Conservation (phyloP, 2,329 filamentous ascomycete genomes). For the Botrytis byssoidea region DNA sequence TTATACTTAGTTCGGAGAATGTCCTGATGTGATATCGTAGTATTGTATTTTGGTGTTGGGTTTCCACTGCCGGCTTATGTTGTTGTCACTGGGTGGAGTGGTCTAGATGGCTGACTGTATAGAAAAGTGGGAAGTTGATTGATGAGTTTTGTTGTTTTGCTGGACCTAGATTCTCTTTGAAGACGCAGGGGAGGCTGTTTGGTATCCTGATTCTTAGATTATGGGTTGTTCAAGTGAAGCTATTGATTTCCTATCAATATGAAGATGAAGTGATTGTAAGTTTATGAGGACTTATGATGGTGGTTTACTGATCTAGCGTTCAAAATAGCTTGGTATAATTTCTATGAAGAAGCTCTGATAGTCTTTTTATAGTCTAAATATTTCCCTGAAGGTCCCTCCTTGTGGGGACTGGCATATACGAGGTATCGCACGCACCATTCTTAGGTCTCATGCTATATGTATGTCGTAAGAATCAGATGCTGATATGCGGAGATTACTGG, state of each 20-base stretch:
- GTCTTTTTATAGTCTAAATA: neutral
- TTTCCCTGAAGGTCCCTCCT: neutral
- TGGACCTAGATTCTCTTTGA: neutral
- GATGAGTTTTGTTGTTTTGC: neutral
- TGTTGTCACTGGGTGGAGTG: neutral
- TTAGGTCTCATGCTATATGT: neutral
- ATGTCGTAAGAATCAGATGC: neutral
- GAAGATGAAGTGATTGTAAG: neutral
- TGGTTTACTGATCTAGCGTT: neutral
- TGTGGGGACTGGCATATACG: neutral
- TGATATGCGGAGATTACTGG: neutral
- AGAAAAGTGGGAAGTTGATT: neutral
- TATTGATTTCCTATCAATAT: neutral
- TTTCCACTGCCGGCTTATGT: neutral
- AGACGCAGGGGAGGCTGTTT: neutral
- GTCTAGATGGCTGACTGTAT: neutral
- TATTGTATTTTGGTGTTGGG: neutral
- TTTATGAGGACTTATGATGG: neutral
- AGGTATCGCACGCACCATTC: neutral
- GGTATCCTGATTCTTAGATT: neutral
- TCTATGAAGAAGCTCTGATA: neutral
- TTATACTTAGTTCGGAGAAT: neutral
- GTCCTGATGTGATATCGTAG: neutral
- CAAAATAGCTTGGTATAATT: neutral
- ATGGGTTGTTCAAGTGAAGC: neutral